phyloP scores from a whole-genome alignment of 345 rosid species.

The Populus alba region DNA sequence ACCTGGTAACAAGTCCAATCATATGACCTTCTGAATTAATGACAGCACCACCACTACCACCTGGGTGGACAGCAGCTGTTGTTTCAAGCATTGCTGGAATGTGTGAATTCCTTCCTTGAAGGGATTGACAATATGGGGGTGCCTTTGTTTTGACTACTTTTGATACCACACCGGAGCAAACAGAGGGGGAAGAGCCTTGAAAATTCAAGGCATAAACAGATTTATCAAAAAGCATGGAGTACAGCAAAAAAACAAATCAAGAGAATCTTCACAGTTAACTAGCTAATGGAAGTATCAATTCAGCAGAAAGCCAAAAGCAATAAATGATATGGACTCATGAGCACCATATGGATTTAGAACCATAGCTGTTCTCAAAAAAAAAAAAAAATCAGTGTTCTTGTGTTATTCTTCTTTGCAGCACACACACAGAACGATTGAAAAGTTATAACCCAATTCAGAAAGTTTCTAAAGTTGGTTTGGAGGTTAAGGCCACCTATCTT shows the following conservation, averaged over 20 bases:
- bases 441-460: not conserved
- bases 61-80: conserved; percentile 93
- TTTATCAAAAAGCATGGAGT: not conserved
- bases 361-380: not conserved
- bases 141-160: conserved; percentile 65
- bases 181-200: conserved; percentile 72
- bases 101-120: conserved; percentile 24
- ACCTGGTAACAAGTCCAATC: conserved; percentile 97
- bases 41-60: conserved; percentile 95
- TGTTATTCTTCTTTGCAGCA: not conserved
- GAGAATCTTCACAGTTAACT: not conserved
- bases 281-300: not conserved
- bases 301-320: not conserved
- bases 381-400: not conserved
- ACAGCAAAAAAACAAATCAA: not conserved
- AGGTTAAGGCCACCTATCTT: not conserved
- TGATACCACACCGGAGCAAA: conserved; percentile 76
- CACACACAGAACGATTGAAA: not conserved
- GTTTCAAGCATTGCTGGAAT: conserved; percentile 91
- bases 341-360: not conserved
- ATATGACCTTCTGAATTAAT: conserved; percentile 68
- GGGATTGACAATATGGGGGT: conserved; percentile 30
- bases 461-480: not conserved
- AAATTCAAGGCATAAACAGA: conserved; percentile 9
- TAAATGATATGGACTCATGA: not conserved